A percentile compares a stretch with the other conserved stretches of the same genome.
phyloP scores from a whole-genome alignment of 768 basidiomycete species.

The Trametes villosa region DNA sequence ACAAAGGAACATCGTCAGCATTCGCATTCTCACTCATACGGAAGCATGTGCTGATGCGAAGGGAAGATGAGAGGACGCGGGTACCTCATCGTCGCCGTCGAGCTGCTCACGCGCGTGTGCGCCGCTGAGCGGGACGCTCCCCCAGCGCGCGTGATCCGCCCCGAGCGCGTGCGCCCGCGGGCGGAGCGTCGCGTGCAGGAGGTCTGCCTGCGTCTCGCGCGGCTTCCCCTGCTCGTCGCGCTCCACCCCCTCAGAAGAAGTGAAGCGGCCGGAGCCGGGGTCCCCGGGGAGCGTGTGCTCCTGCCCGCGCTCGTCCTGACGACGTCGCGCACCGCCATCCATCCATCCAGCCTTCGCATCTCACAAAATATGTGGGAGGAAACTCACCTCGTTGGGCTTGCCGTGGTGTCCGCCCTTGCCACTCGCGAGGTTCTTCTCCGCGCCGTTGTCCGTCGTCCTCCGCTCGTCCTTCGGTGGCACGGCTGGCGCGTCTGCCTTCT shows the following conservation, averaged over 20 bases:
- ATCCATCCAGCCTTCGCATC: neutral
- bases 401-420: conserved; percentile 7
- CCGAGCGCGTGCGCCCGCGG: conserved; percentile 31
- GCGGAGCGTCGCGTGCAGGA: conserved; percentile 21
- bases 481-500: neutral
- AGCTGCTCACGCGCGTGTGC: conserved; percentile 6
- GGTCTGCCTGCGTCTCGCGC: conserved; percentile 25
- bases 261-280: conserved; percentile 11
- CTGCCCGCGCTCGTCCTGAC: neutral
- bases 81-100: neutral
- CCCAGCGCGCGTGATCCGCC: conserved; percentile 23
- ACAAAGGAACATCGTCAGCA: neutral
- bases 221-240: conserved; percentile 1
- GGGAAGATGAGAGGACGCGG: neutral
- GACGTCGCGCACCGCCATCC: neutral
- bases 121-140: conserved; percentile 15
- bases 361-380: no score
- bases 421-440: conserved; percentile 1
- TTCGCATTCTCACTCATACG: neutral
- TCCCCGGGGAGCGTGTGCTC: conserved; percentile 10
- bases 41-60: no score
- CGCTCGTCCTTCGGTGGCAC: neutral
- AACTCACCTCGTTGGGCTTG: conserved; percentile 23
- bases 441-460: neutral
- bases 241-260: neutral